Evolutionary conservation across 2,329 filamentous ascomycete genomes (phyloP), one percentile per base, ranked within the genome.

Genomic region (Cyclaneusma minus): DNA sequence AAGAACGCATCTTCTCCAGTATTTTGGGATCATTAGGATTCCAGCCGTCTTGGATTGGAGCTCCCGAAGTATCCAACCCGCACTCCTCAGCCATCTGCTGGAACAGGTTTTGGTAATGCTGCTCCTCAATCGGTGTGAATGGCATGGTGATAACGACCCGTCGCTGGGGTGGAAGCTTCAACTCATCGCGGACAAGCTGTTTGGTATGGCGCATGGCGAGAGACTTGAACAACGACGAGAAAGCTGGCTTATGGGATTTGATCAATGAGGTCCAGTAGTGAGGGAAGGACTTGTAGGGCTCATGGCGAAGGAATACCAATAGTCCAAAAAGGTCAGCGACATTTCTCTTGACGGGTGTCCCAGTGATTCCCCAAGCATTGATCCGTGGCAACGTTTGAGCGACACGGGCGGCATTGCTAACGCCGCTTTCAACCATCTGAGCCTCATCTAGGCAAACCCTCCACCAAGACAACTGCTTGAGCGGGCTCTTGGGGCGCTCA

Each of bases 301-400:
- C 65, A 41, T 78, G 84, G 11, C 67, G 65, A 6, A 95, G 61
- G 39, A 98, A 95, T 1, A 79, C 58, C 1, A 95, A 50, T 4
- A 95, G 58, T 0, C 87, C 87, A 37, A 74, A 72, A 6, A 94
- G 58, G 48, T 94, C 87, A 11, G 55, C 51, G 16, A 87, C 65
- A 34, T 83, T 67, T 37, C 83, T 81, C 37, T 80, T 77, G 19
- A 95, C 64, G 0, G 89, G 89, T 1, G 89, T 98, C 21, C 83
- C 89, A 0, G 83, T 87, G 21, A 98, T 73, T 9, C 78, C 84
- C 89, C 89, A 95, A 3, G 83, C 76, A 51, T 93, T 85, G 35
- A 80, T 54, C 15, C 89, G 68, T 22, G 87, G 84, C 33, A 98
- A 76, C 14, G 77, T 57, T 21, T 73, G 69, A 18, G 84, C 84